Percentiles rank a stretch among this genome's conserved stretches.
Evolutionary conservation across 2,329 filamentous ascomycete genomes (phyloP).

Genomic region (Teratosphaeria zuluensis): DNA sequence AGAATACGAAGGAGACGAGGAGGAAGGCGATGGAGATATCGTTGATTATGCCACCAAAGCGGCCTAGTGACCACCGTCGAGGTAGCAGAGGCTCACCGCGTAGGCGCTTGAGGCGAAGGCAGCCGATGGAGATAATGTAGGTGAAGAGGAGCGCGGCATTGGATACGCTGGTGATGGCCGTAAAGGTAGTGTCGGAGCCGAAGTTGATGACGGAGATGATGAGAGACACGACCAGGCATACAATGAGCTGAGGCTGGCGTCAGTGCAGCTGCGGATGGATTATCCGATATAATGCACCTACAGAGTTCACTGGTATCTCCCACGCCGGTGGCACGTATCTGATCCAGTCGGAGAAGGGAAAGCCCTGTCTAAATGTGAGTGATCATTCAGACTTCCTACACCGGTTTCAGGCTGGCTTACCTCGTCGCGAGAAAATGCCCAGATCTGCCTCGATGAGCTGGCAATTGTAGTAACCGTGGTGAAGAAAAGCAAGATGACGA

Average conservation of each 20-base stretch:
- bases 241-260: constrained; percentile 11
- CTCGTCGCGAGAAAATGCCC: constrained; percentile 25
- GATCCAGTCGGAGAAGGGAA: constrained; percentile 27
- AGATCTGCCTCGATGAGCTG: constrained; percentile 24
- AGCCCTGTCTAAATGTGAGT: constrained; percentile 13
- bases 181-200: constrained; percentile 31
- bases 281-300: constrained; percentile 4
- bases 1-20: constrained; percentile 23
- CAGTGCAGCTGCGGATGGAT: neutral
- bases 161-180: constrained; percentile 32
- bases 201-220: constrained; percentile 34
- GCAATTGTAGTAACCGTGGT: constrained; percentile 27
- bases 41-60: constrained; percentile 25
- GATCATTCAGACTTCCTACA: neutral
- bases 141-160: constrained; percentile 25
- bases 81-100: constrained; percentile 22
- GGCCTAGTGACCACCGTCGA: constrained; percentile 23
- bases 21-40: constrained; percentile 24
- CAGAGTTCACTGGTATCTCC: constrained; percentile 25
- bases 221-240: constrained; percentile 22
- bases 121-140: constrained; percentile 25
- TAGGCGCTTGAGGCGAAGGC: constrained; percentile 23
- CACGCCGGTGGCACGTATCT: constrained; percentile 19
- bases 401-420: constrained; percentile 3
- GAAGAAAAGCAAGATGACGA: constrained; percentile 26